phyloP scores from a whole-genome alignment of 2,329 filamentous ascomycete genomes.

The Aaosphaeria arxii region DNA sequence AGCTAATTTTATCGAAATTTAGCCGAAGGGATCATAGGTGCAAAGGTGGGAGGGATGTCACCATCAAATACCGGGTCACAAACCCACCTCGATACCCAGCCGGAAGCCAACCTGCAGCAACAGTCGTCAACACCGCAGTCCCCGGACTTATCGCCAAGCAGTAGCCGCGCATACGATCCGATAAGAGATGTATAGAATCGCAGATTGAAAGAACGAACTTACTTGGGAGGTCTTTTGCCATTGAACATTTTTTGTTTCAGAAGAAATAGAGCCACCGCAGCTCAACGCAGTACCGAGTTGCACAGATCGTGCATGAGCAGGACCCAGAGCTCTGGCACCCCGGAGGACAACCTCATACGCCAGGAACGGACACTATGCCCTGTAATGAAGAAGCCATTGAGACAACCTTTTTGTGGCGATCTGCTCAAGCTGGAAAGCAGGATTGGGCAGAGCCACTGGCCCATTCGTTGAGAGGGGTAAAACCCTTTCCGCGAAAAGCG shows the following conservation, averaged over 20 bases:
- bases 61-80: conserved; percentile 23
- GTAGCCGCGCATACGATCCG: conserved; percentile 34
- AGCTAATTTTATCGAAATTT: conserved; percentile 28
- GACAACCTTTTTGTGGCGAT: too few species aligned
- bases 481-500: too few species aligned
- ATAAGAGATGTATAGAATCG: conserved; percentile 32
- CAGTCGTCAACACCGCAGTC: conserved; percentile 27
- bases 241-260: conserved; percentile 9
- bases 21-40: conserved; percentile 37
- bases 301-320: too few species aligned
- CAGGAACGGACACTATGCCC: too few species aligned
- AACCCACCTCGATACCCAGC: conserved; percentile 24
- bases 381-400: too few species aligned
- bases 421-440: too few species aligned
- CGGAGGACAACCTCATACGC: too few species aligned
- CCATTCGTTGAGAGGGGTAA: too few species aligned
- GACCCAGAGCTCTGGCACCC: too few species aligned
- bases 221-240: conserved; percentile 15
- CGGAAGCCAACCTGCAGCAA: conserved; percentile 26
- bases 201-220: not conserved
- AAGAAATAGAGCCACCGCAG: not conserved
- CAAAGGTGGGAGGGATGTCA: conserved; percentile 18
- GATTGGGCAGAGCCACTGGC: too few species aligned
- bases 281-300: too few species aligned
- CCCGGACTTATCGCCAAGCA: conserved; percentile 31